phyloP scores from a whole-genome alignment of 495 filamentous ascomycete species.

The Tuber melanosporum region DNA sequence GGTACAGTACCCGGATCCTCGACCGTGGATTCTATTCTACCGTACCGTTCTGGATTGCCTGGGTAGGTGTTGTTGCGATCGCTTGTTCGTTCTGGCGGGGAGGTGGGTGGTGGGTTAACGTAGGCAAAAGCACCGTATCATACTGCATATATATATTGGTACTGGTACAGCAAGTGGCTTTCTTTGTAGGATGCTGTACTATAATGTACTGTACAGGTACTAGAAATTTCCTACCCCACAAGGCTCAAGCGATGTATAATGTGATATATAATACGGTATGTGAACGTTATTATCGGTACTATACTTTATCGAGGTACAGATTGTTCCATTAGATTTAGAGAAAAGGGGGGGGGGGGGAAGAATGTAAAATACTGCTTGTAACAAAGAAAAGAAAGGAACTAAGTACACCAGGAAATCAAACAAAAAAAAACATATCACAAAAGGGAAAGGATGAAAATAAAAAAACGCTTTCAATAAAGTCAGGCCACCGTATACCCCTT shows the following conservation, averaged over 20 bases:
- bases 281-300: neutral
- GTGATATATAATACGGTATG: neutral
- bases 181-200: too few species aligned
- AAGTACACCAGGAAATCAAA: neutral
- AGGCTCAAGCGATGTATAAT: neutral
- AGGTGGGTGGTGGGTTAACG: too few species aligned
- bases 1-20: conserved; percentile 14
- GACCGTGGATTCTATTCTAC: conserved; percentile 3
- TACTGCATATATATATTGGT: too few species aligned
- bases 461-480: conserved; percentile 33
- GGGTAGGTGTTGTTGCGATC: too few species aligned
- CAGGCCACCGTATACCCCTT: conserved; percentile 38
- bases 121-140: too few species aligned
- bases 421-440: neutral
- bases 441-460: conserved; percentile 8
- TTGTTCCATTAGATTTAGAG: neutral
- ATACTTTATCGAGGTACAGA: neutral
- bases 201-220: too few species aligned
- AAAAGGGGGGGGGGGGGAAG: neutral
- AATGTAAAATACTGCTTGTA: neutral
- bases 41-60: neutral
- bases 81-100: too few species aligned
- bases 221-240: too few species aligned
- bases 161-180: too few species aligned
- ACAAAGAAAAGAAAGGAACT: neutral